Evolutionary conservation across 2,329 filamentous ascomycete genomes (phyloP).

Genomic region (Monosporascus sp.): DNA sequence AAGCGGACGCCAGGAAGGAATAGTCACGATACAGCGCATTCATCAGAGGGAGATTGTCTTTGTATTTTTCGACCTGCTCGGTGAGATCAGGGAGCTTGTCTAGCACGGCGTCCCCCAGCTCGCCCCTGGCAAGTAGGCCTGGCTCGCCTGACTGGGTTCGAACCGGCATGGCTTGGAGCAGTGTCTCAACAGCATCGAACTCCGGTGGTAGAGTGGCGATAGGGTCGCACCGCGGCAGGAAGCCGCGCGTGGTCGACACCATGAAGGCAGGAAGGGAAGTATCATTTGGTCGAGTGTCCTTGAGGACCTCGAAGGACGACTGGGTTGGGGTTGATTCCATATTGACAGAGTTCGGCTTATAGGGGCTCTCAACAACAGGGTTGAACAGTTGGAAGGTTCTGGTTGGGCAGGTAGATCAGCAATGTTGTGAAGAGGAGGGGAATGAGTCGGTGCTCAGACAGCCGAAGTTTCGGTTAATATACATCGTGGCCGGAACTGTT

Average conservation of each 20-base stretch:
- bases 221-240: constrained; percentile 64
- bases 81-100: constrained; percentile 74
- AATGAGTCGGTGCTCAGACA: constrained; percentile 6
- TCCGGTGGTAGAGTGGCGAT: constrained; percentile 61
- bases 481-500: constrained; percentile 30
- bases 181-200: constrained; percentile 65
- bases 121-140: constrained; percentile 69
- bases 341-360: not conserved
- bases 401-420: too few relatives aligned
- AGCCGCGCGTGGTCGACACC: constrained; percentile 70
- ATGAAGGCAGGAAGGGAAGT: constrained; percentile 67
- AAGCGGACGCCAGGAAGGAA: constrained; percentile 82
- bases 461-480: constrained; percentile 19
- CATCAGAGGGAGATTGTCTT: constrained; percentile 69
- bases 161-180: constrained; percentile 50
- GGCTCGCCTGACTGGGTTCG: constrained; percentile 66
- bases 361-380: not conserved
- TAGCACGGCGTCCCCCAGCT: constrained; percentile 70
- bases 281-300: constrained; percentile 58
- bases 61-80: constrained; percentile 64
- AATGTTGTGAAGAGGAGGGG: constrained; percentile 1
- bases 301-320: constrained; percentile 53
- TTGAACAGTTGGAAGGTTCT: not conserved
- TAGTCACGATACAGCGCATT: constrained; percentile 90
- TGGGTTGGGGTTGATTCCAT: constrained; percentile 20